Evolutionary conservation across 2,329 filamentous ascomycete species (phyloP), one percentile per base, ranked within the genome.

Genomic region (Diaporthe eres): DNA sequence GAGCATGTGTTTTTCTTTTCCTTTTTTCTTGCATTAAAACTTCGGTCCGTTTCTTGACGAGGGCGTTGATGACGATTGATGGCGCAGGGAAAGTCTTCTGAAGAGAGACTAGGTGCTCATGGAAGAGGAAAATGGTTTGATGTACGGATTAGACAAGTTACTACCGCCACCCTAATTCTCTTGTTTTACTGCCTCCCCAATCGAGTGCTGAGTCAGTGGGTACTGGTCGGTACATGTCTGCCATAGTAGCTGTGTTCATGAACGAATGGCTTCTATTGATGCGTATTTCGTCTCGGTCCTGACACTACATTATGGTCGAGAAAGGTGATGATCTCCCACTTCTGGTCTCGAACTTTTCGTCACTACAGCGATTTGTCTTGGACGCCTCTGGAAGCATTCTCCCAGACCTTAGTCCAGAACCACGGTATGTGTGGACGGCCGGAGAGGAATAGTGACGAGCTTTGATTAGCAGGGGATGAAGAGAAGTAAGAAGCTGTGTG

Each of bases 61-160:
- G 9, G 65, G 47, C 47, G 63, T 68, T 70, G 34, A 55, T 70
- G 65, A 55, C 13, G 2, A 12, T 12, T 55, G 49, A 34, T 28
- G 65, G 65, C 65, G 49, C 49, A 28, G 65, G 49, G 34, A 70
- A 70, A 55, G 65, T 68, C 65, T 70, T 10, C 1, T 12, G 47
- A 70, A 2, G 17, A 70, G 47, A 19, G 61, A 42, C 34, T 7
- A 9, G n/a, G 28, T 70, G 22, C 31, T 39, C 22, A 25, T 25
- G 44, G 57, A 34, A 42, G 49, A 70, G 49, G 4, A 42, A 55
- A 55, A 28, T 10, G 19, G 47, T 22, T 28, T 42, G 25, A 22
- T 42, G 34, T 55, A 22, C 10, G 49, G 65, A 42, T 70, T 70
- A 70, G 65, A 70, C 47, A 42, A 34, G 22, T 28, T 25, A 37